Evolutionary conservation across 495 filamentous ascomycete genomes (phyloP).

Genomic region (Aspergillus leporis): DNA sequence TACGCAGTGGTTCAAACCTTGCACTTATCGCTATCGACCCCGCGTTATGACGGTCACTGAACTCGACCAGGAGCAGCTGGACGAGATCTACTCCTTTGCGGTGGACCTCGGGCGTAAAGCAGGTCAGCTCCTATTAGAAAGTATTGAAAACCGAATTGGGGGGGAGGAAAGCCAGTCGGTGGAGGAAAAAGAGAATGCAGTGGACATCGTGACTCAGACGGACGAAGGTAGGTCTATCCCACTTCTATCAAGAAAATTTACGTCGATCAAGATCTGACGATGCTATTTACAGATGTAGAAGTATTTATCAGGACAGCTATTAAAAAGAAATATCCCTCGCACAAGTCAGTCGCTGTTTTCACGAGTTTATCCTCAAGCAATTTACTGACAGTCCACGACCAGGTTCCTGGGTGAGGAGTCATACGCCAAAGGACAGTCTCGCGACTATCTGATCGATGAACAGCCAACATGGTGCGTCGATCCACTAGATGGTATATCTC

Average conservation of each 20-base stretch:
- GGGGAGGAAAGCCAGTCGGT: slow-evolving; percentile 29
- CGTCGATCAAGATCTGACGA: slow-evolving; percentile 38
- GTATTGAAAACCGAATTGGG: slow-evolving; percentile 45
- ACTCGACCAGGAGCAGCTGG: slow-evolving; percentile 46
- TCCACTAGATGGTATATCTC: slow-evolving; percentile 56
- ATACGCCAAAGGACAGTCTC: slow-evolving; percentile 58
- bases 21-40: background rate
- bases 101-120: slow-evolving; percentile 63
- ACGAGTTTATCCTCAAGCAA: background rate
- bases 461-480: slow-evolving; percentile 70
- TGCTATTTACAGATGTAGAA: slow-evolving; percentile 58
- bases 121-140: slow-evolving; percentile 57
- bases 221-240: slow-evolving; percentile 55
- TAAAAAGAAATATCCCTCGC: slow-evolving; percentile 54
- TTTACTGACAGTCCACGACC: background rate
- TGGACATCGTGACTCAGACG: slow-evolving; percentile 71
- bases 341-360: slow-evolving; percentile 48
- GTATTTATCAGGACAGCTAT: slow-evolving; percentile 61
- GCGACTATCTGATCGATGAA: slow-evolving; percentile 61
- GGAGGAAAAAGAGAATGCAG: slow-evolving; percentile 63
- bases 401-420: slow-evolving; percentile 73
- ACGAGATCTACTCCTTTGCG: slow-evolving; percentile 66
- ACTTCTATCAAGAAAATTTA: slow-evolving; percentile 4
- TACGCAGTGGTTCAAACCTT: background rate
- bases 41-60: slow-evolving; percentile 1